Base-by-base conservation (phyloP, 768 basidiomycete genomes). In the Amanita pallidorosea region DNA sequence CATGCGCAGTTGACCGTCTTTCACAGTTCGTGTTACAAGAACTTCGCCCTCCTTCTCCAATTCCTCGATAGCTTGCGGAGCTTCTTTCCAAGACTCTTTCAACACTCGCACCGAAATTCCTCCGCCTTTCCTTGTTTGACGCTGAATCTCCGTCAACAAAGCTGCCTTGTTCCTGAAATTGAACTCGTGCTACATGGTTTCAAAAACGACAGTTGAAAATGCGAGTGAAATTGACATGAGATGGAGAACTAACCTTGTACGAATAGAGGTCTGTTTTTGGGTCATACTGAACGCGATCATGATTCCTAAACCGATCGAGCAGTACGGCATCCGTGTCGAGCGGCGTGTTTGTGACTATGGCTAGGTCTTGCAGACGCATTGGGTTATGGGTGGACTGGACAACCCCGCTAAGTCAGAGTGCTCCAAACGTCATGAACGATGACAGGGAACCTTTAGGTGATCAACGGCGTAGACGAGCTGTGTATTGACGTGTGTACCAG, bases 61-160 rank as follows among this genome's bases (percentile, higher is more conserved):
- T 64, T 93, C 88, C 61, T 92, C 88, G 40, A 94, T 83, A 0
- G 86, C 88, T 40, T 74, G 68, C 1, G 85, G 83, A 0, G 91
- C 87, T 56, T 88, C 87, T 58, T 88, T 86, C 90, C 92, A 96
- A 12, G 87, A 85, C 62, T 95, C 91, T 60, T 93, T 91, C 37
- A 96, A 69, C 1, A 81, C 75, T 17, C 88, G 80, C 27, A 95
- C 84, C 12, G 88, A 79, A 27, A 95, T 80, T 3, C 91, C 91
- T 2, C 88, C 85, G 9, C 89, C 90, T 57, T 83, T 84, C 25
- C 82, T 80, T 2, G 88, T 87, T 57, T 88, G 81, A 1, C 86
- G 81, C 60, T 91, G 88, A 34, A 96, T 89, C 63, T 94, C 88
- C 0, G 81, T 85, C 13, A 95, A 66, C 3, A 95, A 73, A 0